These are phyloP conservation scores for Lactarius sp. DNA, from an alignment of 768 basidiomycete genomes.

Conservation along the genomic window DNA sequence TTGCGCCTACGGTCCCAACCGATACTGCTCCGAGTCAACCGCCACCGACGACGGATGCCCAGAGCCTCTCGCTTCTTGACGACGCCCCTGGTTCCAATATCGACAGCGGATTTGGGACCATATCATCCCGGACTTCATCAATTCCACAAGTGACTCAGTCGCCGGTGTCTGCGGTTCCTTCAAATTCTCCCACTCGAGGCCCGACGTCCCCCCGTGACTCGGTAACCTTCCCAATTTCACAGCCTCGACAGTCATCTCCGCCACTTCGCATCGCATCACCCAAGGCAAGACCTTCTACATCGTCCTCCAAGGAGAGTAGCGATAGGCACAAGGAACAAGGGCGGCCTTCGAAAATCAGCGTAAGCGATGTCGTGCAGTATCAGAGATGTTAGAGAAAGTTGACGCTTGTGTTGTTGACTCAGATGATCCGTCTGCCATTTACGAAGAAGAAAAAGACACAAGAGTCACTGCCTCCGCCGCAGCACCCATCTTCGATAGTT, in stretches of 20 bases:
- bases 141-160: slow-evolving; percentile 27
- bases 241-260: slow-evolving; percentile 39
- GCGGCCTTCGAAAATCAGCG: slow-evolving; percentile 71
- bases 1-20: slow-evolving; percentile 16
- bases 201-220: slow-evolving; percentile 26
- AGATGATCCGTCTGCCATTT: slow-evolving; percentile 73
- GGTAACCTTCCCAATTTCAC: slow-evolving; percentile 25
- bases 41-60: not conserved
- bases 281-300: slow-evolving; percentile 54
- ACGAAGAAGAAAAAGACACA: slow-evolving; percentile 69
- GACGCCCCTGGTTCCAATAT: slow-evolving; percentile 39
- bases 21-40: slow-evolving; percentile 19
- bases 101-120: slow-evolving; percentile 36
- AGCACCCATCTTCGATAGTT: slow-evolving; percentile 35
- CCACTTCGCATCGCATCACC: slow-evolving; percentile 50
- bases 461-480: slow-evolving; percentile 39
- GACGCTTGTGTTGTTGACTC: slow-evolving; percentile 20
- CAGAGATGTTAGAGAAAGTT: not conserved
- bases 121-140: slow-evolving; percentile 34
- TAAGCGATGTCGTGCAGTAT: slow-evolving; percentile 38
- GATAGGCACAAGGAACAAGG: slow-evolving; percentile 53
- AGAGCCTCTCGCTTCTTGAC: slow-evolving; percentile 43
- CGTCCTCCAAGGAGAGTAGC: slow-evolving; percentile 43
- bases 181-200: slow-evolving; percentile 38
- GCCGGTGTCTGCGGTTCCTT: slow-evolving; percentile 37